phyloP scores from a whole-genome alignment of 2,329 filamentous ascomycete genomes.

The Pseudogymnoascus sp. region DNA sequence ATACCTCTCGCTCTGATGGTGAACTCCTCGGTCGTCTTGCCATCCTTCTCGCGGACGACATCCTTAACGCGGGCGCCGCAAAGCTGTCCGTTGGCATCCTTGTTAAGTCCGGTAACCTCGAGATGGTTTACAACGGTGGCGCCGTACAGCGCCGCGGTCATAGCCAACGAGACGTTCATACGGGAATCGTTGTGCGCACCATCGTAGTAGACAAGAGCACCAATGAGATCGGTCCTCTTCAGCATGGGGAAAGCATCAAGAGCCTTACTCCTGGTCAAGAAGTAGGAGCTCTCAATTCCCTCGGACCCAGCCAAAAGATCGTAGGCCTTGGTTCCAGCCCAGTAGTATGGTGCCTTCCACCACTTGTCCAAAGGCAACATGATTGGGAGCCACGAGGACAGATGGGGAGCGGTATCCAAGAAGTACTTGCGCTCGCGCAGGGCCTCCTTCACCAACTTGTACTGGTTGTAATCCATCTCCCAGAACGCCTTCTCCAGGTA shows the following conservation, averaged over 20 bases:
- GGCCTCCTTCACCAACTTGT: conserved; percentile 60
- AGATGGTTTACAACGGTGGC: conserved; percentile 73
- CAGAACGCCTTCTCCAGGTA: conserved; percentile 68
- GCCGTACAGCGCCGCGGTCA: conserved; percentile 76
- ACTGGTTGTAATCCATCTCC: conserved; percentile 64
- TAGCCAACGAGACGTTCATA: conserved; percentile 79
- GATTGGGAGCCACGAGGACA: conserved; percentile 63
- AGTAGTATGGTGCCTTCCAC: conserved; percentile 69
- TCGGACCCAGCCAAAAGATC: conserved; percentile 75
- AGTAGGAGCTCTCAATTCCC: conserved; percentile 80
- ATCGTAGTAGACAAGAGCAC: conserved; percentile 80
- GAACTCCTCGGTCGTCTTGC: conserved; percentile 53
- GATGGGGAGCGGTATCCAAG: conserved; percentile 61
- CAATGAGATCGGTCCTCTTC: conserved; percentile 66
- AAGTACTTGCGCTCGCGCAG: conserved; percentile 66
- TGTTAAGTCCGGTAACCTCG: conserved; percentile 66
- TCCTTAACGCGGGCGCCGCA: conserved; percentile 67
- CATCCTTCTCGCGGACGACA: conserved; percentile 54
- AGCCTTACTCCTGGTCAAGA: conserved; percentile 73
- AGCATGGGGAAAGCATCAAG: conserved; percentile 80
- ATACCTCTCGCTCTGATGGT: conserved; percentile 68
- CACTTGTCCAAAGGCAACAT: conserved; percentile 65
- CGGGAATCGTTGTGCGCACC: conserved; percentile 84
- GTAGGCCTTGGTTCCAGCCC: conserved; percentile 70
- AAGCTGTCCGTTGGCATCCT: conserved; percentile 62